Percentiles rank a stretch among this genome's conserved stretches.
These are phyloP conservation scores for Colletotrichum plurivorum DNA, from an alignment of 2,329 filamentous ascomycete genomes.

Conservation along the genomic window DNA sequence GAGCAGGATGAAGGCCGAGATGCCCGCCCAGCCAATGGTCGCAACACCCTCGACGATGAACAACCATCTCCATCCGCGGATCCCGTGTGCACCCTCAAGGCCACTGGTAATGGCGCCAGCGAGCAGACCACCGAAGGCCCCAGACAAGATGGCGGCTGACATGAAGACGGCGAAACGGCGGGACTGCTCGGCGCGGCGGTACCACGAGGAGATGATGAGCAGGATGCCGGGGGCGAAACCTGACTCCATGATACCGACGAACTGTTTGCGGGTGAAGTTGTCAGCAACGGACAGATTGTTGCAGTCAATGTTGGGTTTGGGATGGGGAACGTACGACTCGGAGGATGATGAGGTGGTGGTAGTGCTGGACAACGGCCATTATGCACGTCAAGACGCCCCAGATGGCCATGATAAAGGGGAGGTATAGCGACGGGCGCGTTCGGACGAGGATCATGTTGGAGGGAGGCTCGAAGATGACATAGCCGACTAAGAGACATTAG, in stretches of 20 bases:
- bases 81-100: slow-evolving; percentile 68
- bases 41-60: slow-evolving; percentile 75
- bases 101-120: slow-evolving; percentile 70
- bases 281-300: not conserved
- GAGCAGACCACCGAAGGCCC: slow-evolving; percentile 74
- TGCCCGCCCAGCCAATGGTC: slow-evolving; percentile 73
- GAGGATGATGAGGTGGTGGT: slow-evolving; percentile 48
- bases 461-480: slow-evolving; percentile 48
- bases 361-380: slow-evolving; percentile 44
- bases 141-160: slow-evolving; percentile 77
- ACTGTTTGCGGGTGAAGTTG: not conserved
- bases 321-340: slow-evolving; percentile 50
- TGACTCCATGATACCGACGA: slow-evolving; percentile 70
- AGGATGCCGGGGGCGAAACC: slow-evolving; percentile 73
- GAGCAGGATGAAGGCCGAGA: slow-evolving; percentile 76
- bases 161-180: slow-evolving; percentile 74
- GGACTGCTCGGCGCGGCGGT: slow-evolving; percentile 54
- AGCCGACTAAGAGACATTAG: slow-evolving; percentile 40
- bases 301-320: too few species aligned
- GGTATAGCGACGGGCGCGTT: slow-evolving; percentile 21
- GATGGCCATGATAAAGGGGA: slow-evolving; percentile 26
- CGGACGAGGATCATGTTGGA: slow-evolving; percentile 38
- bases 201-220: slow-evolving; percentile 78
- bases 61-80: slow-evolving; percentile 65
- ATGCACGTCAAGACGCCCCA: slow-evolving; percentile 45